Percentiles rank a stretch among this genome's conserved stretches.
These are phyloP conservation scores for Oldenlandia corymbosa DNA, from an alignment of 257 asterid genomes.

Conservation along the genomic window DNA sequence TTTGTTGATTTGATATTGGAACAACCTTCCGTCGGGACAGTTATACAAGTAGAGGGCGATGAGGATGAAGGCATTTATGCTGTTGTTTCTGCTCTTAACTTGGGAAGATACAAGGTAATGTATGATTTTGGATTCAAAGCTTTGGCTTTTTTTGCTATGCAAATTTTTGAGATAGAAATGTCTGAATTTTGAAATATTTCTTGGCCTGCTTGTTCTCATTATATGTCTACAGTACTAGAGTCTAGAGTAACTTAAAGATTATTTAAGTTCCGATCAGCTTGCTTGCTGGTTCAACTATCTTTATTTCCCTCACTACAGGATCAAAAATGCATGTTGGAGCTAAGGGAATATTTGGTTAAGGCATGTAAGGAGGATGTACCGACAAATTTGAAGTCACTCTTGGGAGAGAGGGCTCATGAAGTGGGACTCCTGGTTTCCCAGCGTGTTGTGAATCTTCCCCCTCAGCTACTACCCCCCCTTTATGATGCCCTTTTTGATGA, in stretches of 20 bases:
- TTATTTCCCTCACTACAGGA: conserved; percentile 34
- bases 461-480: conserved; percentile 90
- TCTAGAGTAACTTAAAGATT: neutral
- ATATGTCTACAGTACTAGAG: neutral
- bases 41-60: conserved; percentile 71
- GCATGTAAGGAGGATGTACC: conserved; percentile 40
- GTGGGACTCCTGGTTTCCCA: conserved; percentile 83
- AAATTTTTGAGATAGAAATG: no score
- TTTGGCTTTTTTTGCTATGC: neutral
- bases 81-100: conserved; percentile 58
- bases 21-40: conserved; percentile 86
- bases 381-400: conserved; percentile 38
- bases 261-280: neutral
- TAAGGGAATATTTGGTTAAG: conserved; percentile 56
- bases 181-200: no score
- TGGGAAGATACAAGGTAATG: conserved; percentile 74
- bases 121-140: neutral
- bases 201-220: neutral
- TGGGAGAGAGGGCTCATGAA: conserved; percentile 38
- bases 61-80: conserved; percentile 82
- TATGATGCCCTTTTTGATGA: conserved; percentile 88
- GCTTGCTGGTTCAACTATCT: neutral
- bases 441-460: conserved; percentile 84
- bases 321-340: conserved; percentile 42
- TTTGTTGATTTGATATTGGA: conserved; percentile 80